Evolutionary conservation across 1,139 yeast species (phyloP), one percentile per base, ranked within the genome.

Genomic region (Wickerhamomyces sp.): DNA sequence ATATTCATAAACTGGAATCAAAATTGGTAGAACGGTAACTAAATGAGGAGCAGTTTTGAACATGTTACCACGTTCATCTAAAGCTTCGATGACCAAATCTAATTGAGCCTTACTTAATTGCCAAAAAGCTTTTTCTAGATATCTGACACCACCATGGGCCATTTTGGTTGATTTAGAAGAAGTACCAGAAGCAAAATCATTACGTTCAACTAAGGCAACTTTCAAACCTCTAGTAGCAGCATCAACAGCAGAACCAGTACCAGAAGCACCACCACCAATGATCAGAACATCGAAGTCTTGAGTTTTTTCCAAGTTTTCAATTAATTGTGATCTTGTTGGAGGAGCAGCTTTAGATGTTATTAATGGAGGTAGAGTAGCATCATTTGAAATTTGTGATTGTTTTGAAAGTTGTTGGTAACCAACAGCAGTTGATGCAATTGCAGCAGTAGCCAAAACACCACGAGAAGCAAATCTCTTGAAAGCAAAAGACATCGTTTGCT

Each of bases 131-230:
- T 91, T 91, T 67, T 91, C 98, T 62, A 91, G 77, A 68, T 91
- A 91, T 61, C 98, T 76, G 44, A 91, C 97, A 62, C 98, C 98
- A 54, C 98, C 98, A 64, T 91, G 98, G 39, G 96, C 96, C 82
- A 91, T 87, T 69, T 91, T 91, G 45, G 98, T 91, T n/a, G 95
- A 86, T 61, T 91, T 84, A 32, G 96, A 89, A 6, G 96, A 86
- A 14, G 98, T 91, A 40, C 96, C 97, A 11, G 90, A 73, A 10
- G 96, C 95, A 63, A 85, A 91, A 69, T 91, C 98, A 55, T 80
- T 81, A 62, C 84, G 84, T 67, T 91, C 98, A 51, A 91, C 76
- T 49, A 91, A 67, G 47, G 95, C 89, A 40, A 90, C 96, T 62
- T 88, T 86, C 56, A 90, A 78, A 34, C 97, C 97, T 65, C 98